Conservation (phyloP, 192 early-diverging fungal species). For the Dissophora ornata region DNA sequence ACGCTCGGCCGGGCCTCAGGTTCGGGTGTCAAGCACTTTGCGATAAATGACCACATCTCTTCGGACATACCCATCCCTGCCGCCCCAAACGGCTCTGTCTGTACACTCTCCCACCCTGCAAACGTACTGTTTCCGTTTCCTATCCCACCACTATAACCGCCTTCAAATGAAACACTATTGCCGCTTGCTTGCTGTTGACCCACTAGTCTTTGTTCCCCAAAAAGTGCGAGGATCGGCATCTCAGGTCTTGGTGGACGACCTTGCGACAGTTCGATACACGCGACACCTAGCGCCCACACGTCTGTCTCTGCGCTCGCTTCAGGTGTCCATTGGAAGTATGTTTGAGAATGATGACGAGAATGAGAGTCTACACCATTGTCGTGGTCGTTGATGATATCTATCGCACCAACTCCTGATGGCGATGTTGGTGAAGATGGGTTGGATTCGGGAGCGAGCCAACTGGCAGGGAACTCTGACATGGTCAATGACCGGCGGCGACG, state of each 20-base stretch:
- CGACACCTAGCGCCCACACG: slow-evolving; percentile 45
- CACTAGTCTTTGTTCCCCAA: slow-evolving; percentile 16
- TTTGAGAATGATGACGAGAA: too few relatives aligned
- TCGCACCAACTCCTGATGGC: background rate
- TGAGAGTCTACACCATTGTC: too few relatives aligned
- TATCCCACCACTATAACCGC: too few relatives aligned
- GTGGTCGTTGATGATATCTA: background rate
- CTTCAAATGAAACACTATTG: background rate
- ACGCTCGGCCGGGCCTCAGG: slow-evolving; percentile 34
- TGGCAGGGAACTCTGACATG: slow-evolving; percentile 46
- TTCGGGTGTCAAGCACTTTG: slow-evolving; percentile 36
- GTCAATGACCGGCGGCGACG: slow-evolving; percentile 38
- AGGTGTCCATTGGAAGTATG: slow-evolving; percentile 9
- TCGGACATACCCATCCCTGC: slow-evolving; percentile 42
- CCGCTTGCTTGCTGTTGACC: background rate
- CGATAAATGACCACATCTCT: slow-evolving; percentile 43
- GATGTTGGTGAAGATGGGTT: background rate
- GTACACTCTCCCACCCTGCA: background rate
- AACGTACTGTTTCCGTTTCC: background rate
- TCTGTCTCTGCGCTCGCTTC: slow-evolving; percentile 28
- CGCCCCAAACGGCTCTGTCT: background rate
- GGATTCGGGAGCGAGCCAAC: slow-evolving; percentile 48
- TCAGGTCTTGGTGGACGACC: slow-evolving; percentile 41
- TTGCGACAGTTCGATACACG: slow-evolving; percentile 47
- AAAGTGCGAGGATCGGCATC: slow-evolving; percentile 27